Percentiles rank a stretch among this genome's conserved stretches.
These are phyloP conservation scores for Coemansia sp. DNA, from an alignment of 192 early-diverging fungal genomes.

Conservation along the genomic window DNA sequence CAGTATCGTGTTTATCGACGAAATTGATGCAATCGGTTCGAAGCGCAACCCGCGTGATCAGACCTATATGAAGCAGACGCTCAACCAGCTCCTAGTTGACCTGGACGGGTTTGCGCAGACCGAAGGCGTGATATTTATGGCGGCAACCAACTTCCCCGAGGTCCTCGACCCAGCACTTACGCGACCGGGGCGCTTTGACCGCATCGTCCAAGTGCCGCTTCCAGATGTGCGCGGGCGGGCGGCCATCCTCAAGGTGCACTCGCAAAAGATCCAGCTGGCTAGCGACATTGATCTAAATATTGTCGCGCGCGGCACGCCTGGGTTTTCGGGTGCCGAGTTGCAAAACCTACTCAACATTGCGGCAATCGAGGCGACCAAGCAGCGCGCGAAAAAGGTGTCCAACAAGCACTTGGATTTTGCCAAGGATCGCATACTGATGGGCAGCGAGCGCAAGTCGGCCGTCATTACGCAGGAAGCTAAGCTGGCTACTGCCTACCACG, in stretches of 20 bases:
- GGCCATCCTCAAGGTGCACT: conserved; percentile 88
- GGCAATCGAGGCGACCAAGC: conserved; percentile 89
- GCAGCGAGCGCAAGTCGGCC: conserved; percentile 87
- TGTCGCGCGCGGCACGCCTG: conserved; percentile 94
- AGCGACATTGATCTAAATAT: conserved; percentile 72
- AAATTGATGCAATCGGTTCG: conserved; percentile 95
- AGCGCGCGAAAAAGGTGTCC: conserved; percentile 63
- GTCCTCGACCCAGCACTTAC: conserved; percentile 94
- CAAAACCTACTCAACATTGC: conserved; percentile 97
- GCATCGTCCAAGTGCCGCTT: conserved; percentile 85
- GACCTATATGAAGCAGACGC: conserved; percentile 94
- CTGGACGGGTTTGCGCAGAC: conserved; percentile 96
- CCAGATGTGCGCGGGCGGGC: conserved; percentile 96
- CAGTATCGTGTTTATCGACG: conserved; percentile 97
- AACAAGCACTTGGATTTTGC: conserved; percentile 91
- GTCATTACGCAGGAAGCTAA: conserved; percentile 87
- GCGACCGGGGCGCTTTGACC: conserved; percentile 96
- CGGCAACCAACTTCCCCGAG: conserved; percentile 97
- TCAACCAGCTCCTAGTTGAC: conserved; percentile 98
- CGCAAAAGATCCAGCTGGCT: conserved; percentile 71
- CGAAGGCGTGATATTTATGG: conserved; percentile 97
- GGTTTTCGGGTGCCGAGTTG: conserved; percentile 99
- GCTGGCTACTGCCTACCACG: conserved; percentile 92
- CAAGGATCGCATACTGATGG: conserved; percentile 99
- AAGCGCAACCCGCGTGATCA: conserved; percentile 92